Percentiles rank a stretch among this genome's conserved stretches.
Conservation (phyloP, 1,284 basidiomycete species). For the Polyporus tsugae region DNA sequence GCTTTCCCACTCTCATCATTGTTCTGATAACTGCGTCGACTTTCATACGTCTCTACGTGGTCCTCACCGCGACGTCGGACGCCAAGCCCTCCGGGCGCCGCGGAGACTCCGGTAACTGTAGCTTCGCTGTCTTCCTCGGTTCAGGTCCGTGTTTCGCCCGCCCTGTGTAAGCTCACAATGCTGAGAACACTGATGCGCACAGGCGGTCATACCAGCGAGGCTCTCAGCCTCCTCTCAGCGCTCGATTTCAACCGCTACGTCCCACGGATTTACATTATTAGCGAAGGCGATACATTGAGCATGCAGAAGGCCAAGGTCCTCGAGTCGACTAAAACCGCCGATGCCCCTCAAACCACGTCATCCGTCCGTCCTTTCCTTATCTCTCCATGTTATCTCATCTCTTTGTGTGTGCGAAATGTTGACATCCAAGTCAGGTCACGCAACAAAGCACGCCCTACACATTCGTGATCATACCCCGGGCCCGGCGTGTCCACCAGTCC, state of each 20-base stretch:
- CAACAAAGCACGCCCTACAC: slow-evolving; percentile 46
- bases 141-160: slow-evolving; percentile 54
- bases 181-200: slow-evolving; percentile 19
- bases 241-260: slow-evolving; percentile 83
- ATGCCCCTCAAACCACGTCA: slow-evolving; percentile 17
- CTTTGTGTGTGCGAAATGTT: slow-evolving; percentile 13
- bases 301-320: slow-evolving; percentile 73
- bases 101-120: slow-evolving; percentile 45
- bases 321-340: slow-evolving; percentile 56
- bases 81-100: slow-evolving; percentile 23
- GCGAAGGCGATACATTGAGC: slow-evolving; percentile 85
- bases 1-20: slow-evolving; percentile 17
- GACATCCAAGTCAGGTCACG: slow-evolving; percentile 22
- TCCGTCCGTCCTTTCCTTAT: slow-evolving; percentile 38
- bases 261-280: slow-evolving; percentile 84
- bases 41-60: slow-evolving; percentile 37
- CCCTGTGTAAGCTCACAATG: not conserved
- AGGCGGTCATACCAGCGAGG: slow-evolving; percentile 97
- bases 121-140: slow-evolving; percentile 68
- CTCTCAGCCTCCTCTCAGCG: slow-evolving; percentile 77
- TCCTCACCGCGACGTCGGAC: slow-evolving; percentile 23
- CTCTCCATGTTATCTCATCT: slow-evolving; percentile 18
- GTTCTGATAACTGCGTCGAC: slow-evolving; percentile 20
- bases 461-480: slow-evolving; percentile 82
- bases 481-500: slow-evolving; percentile 85